These are phyloP conservation scores for Leishmania aethiopica DNA, from an alignment of 208 protist genomes.

Conservation along the genomic window DNA sequence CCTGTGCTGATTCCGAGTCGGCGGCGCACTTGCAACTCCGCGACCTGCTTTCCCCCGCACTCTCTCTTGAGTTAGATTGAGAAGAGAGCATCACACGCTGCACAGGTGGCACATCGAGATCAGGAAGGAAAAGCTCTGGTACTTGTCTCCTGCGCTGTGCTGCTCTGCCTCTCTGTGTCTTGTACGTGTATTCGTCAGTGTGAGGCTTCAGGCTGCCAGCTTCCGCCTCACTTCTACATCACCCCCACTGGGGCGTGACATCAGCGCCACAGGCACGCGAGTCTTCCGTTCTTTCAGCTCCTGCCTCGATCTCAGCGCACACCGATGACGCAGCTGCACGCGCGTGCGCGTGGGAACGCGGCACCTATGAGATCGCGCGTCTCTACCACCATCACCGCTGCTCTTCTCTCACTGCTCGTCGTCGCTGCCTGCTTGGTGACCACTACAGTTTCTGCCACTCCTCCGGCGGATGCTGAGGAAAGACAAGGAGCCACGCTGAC, in stretches of 20 bases:
- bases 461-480: not conserved
- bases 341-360: not conserved
- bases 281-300: not conserved
- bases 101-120: not conserved
- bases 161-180: slow-evolving; percentile 1
- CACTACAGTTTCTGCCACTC: not conserved
- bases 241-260: not conserved
- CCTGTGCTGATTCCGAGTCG: not conserved
- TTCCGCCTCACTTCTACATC: not conserved
- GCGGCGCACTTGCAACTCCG: no score
- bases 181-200: not conserved
- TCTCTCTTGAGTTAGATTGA: not conserved
- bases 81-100: not conserved
- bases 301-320: not conserved
- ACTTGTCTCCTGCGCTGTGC: not conserved
- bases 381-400: not conserved
- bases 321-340: not conserved
- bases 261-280: not conserved
- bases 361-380: not conserved
- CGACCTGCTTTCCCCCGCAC: not conserved
- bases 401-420: slow-evolving; percentile 9
- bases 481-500: not conserved
- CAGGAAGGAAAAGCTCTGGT: not conserved
- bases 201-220: not conserved
- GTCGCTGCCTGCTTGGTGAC: not conserved